Evolutionary conservation across 1,284 basidiomycete genomes (phyloP), one percentile per base, ranked within the genome.

Genomic region (Athelia psychrophila): DNA sequence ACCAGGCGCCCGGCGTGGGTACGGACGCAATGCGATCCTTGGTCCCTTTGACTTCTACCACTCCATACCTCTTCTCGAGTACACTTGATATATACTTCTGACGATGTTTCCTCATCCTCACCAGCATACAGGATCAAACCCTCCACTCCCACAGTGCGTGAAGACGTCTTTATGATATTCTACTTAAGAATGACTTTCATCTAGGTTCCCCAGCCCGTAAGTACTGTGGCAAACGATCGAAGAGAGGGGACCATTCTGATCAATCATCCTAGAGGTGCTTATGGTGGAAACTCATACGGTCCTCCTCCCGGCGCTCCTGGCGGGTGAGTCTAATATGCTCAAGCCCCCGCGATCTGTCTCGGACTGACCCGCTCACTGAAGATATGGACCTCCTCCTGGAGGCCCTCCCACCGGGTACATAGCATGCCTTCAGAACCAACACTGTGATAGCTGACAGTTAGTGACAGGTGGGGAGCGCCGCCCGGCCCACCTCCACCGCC

Each of bases 401-500:
- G 8, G 8, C 12, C n/a, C 23, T 22, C 25, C 24, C n/a, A 42
- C 8, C 22, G 16, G 25, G 16, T 46, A 5, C 16, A 18, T 19
- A 23, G 24, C 5, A 24, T 27, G 44, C n/a, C 25, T 23, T 9
- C 8, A 23, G 16, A 8, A 8, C 19, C 15, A 8, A 5, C 8
- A 8, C 44, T 8, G 10, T 23, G n/a, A 24, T 27, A n/a, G 10
- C 25, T 23, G 16, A 22, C 22, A 8, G 19, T 9, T 24, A n/a
- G 19, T 23, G 9, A 6, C 38, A 58, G 58, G 13, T 68, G 66
- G 47, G 63, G 60, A 12, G 54, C 60, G 8, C 68, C 67, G 16
- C 56, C 65, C n/a, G 59, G 58, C 10, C 64, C 64, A 3, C 58
- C 66, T 20, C 53, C 58, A 18, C 58, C 66, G 19, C 53, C 58